Base-by-base conservation (phyloP, 1,284 basidiomycete species). In the Cryptococcus amylolentus region DNA sequence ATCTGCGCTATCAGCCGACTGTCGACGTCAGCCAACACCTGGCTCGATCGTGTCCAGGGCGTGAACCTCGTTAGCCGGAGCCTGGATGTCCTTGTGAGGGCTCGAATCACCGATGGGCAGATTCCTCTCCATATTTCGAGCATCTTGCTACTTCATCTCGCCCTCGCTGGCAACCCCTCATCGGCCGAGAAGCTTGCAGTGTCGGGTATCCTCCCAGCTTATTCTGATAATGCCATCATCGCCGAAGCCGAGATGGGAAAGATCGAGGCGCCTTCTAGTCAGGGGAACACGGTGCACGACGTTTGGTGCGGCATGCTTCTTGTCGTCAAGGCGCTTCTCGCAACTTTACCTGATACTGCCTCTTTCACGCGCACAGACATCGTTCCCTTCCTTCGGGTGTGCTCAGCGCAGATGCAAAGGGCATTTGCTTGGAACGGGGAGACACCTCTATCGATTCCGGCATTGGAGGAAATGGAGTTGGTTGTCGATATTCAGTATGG, bases 101-200 rank as follows among this genome's bases (percentile, higher is more conserved):
- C 84, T 4, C 57, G 63, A 9, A 57, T 70, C 5, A 52, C 56
- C 42, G 60, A 65, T n/a, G 63, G 54, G 47, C 62, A 60, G 55
- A 63, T 66, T 38, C 71, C 55, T 14, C 87, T 27, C 74, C 89
- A 35, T 88, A 88, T 76, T 81, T 86, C 7, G 82, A 86, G 8
- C 84, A 90, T 96, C 55, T 82, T 96, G 52, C 79, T 87, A 12
- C 88, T 97, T 77, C 89, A 96, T 68, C 87, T 92, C 78, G 84
- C 89, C 0, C 79, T 97, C n/a, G 89, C 90, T 5, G 84, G 84
- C 52, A 82, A 88, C 52, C 83, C 86, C 0, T 81, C 83, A 1
- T 86, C 89, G 1, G 90, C 92, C 2, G 92, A 96, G 73, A 80
- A 88, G 57, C 83, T 96, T 26, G 91, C 91, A 2, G 86, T 87